Evolutionary conservation across 805 yeast genomes (phyloP).

Genomic region (Candida verbasci): DNA sequence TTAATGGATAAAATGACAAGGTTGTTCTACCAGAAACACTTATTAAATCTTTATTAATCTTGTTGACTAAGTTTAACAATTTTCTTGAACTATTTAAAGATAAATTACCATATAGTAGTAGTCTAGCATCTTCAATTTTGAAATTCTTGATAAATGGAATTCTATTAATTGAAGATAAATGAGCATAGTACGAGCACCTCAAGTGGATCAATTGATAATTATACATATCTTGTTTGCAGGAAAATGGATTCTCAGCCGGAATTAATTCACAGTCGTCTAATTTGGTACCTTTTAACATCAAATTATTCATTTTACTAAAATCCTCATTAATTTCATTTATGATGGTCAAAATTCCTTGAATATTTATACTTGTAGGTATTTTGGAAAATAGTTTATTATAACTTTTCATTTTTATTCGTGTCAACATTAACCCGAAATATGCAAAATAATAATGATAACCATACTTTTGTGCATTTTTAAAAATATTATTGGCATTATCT

Average conservation of each 20-base stretch:
- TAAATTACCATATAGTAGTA: slow-evolving; percentile 13
- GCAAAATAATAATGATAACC: slow-evolving; percentile 11
- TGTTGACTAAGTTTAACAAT: slow-evolving; percentile 16
- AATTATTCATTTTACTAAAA: slow-evolving; percentile 14
- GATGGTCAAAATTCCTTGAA: slow-evolving; percentile 11
- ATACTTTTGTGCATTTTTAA: slow-evolving; percentile 1
- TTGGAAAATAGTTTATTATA: slow-evolving; percentile 21
- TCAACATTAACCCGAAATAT: slow-evolving; percentile 13
- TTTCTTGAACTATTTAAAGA: slow-evolving; percentile 27
- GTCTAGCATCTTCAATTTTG: slow-evolving; percentile 12
- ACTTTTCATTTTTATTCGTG: slow-evolving; percentile 19
- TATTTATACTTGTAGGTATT: slow-evolving; percentile 8
- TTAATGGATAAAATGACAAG: slow-evolving; percentile 17
- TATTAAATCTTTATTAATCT: slow-evolving; percentile 9
- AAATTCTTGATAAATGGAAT: slow-evolving; percentile 19
- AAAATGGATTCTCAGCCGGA: slow-evolving; percentile 7
- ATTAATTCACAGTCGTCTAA: slow-evolving; percentile 12
- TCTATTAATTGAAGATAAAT: slow-evolving; percentile 23
- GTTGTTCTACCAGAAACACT: slow-evolving; percentile 17
- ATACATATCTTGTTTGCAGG: neutral
- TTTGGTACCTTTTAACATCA: slow-evolving; percentile 16
- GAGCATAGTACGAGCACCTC: slow-evolving; percentile 21
- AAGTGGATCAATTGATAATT: slow-evolving; percentile 6
- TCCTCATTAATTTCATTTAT: slow-evolving; percentile 16
- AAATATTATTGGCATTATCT: slow-evolving; percentile 6